These are phyloP conservation scores for Manihot esculenta DNA, from an alignment of 441 rosid genomes.

Conservation along the genomic window DNA sequence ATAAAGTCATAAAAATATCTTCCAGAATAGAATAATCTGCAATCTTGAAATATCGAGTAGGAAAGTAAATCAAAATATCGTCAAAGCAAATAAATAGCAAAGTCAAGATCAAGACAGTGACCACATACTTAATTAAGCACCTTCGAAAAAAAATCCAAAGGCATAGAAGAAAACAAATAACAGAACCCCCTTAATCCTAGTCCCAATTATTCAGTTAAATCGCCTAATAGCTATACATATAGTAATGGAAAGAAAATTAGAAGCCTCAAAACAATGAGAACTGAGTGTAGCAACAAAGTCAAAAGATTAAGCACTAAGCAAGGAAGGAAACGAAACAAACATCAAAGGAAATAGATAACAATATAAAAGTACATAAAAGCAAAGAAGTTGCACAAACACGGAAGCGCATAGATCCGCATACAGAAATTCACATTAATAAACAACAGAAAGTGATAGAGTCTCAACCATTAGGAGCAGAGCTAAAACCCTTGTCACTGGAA, in stretches of 20 bases:
- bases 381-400: background rate
- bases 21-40: background rate
- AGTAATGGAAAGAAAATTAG: background rate
- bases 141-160: background rate
- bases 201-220: background rate
- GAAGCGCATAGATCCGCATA: conserved; percentile 6
- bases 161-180: background rate
- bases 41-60: background rate
- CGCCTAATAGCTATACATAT: background rate
- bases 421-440: background rate
- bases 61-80: background rate
- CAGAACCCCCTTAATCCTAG: background rate
- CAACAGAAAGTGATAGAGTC: background rate
- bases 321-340: background rate
- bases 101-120: background rate
- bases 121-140: no score
- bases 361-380: background rate
- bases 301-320: background rate
- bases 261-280: background rate
- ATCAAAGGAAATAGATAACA: background rate
- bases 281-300: background rate
- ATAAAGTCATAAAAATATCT: background rate
- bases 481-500: conserved; percentile 52
- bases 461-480: conserved; percentile 49
- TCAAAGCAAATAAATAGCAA: background rate